phyloP scores from a whole-genome alignment of 139 green algal species.

The Tetraselmis striata region DNA sequence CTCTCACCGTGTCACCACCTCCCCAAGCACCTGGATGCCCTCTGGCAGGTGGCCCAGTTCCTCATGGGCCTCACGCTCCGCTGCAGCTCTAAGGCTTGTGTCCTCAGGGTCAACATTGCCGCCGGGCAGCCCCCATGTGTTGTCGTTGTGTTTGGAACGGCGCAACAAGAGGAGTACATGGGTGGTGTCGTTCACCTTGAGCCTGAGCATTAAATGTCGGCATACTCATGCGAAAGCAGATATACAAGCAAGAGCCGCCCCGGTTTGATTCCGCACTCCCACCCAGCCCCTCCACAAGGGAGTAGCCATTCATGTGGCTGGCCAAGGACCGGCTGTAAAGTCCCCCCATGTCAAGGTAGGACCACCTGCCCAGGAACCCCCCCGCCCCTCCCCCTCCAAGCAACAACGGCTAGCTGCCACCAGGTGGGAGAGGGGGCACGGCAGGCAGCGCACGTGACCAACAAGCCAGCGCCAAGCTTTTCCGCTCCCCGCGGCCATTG shows the following conservation, averaged over 20 bases:
- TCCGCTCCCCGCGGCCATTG: background rate
- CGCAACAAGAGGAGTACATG: conserved; percentile 45
- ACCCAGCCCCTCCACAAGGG: too few species aligned
- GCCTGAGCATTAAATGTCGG: background rate
- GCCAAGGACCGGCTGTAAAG: too few species aligned
- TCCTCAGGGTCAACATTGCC: conserved; percentile 61
- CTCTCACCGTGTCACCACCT: conserved; percentile 27
- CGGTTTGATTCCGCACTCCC: too few species aligned
- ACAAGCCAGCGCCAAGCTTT: background rate
- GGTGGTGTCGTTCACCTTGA: background rate
- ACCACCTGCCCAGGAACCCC: too few species aligned
- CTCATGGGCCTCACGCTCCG: conserved; percentile 39
- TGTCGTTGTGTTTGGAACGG: conserved; percentile 46
- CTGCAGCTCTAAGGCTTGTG: conserved; percentile 40
- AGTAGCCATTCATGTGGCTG: too few species aligned
- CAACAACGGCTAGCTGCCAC: too few species aligned
- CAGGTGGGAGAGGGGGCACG: too few species aligned
- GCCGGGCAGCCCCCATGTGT: conserved; percentile 63
- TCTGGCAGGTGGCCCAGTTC: conserved; percentile 37
- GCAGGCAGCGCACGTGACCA: background rate
- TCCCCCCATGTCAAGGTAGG: too few species aligned
- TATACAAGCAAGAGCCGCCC: background rate
- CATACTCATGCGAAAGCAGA: background rate
- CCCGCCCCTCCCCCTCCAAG: too few species aligned
- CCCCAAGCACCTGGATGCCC: conserved; percentile 3